Evolutionary conservation across 1,139 yeast genomes (phyloP), one percentile per base, ranked within the genome.

Genomic region (Kodamaea sp.): DNA sequence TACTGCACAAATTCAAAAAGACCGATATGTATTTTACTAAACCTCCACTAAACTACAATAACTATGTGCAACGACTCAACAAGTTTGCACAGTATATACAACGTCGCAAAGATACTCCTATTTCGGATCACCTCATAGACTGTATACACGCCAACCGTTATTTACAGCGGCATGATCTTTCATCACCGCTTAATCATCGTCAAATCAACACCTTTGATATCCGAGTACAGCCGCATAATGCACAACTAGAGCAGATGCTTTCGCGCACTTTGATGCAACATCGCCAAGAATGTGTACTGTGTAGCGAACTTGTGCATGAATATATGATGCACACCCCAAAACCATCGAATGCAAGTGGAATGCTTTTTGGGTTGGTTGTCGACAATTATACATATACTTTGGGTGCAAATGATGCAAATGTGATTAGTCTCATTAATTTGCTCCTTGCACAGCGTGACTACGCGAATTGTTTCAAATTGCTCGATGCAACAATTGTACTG

Each of bases 381-480:
- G 42, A 40, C 24, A 34, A 36, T 30, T 11, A 29, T 8, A 15
- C 11, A 9, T 29, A 32, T 11, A 6, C 20, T 15, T 15, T 11
- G 39, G 35, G 27, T 24, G 6, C 7, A 4, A 10, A 8, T 8
- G 5, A 8, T 8, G 10, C 28, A 26, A 10, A 10, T 26, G 2
- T 26, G 10, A 4, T 3, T 3, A 26, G 28, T 5, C 57, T 57
- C 0, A 43, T 65, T 25, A 51, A 52, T 23, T 33, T 48, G 7
- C 47, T 69, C 7, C 50, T 70, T 4, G 48, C 47, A 3, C 45
- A 53, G n/a, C 62, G 62, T 34, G 74, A 70, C 46, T 70, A 68
- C 47, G 49, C 52, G 33, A 60, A 58, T 33, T 53, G 65, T 29
- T 62, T 68, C 44, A 54, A 55, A 35, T 45, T 70, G 20, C 43